Base-by-base conservation (phyloP, 1,284 basidiomycete genomes). In the Hortiboletus rubellus region DNA sequence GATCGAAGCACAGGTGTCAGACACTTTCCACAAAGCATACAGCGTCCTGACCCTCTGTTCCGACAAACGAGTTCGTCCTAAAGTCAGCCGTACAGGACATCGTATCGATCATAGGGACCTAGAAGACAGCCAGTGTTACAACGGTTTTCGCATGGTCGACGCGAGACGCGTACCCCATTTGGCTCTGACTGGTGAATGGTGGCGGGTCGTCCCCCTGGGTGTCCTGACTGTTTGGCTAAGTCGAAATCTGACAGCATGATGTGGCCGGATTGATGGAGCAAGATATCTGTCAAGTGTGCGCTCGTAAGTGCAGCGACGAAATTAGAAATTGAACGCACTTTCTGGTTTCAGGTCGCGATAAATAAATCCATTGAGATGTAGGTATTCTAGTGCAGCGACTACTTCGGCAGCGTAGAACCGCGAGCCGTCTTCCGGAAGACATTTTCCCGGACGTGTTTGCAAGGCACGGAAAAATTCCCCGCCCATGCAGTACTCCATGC, bases 191-290 rank as follows among this genome's bases (percentile, higher is more conserved):
- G 93, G 65, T 92, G 91, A 63, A 98, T 91, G 68, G 87, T 91
- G 11, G 91, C 92, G n/a, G 96, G 95, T 61, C 91, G 85, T 55
- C 91, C 91, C 24, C 91, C 91, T 22, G 86, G 87, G 65, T 91
- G 89, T 49, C 84, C 91, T 43, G 94, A 95, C 70, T 97, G 93
- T 70, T 98, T 99, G 12, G 96, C 97, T 34, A 99, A 83, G 77
- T 99, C 97, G 77, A 99, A 99, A 77, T 99, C 97, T 46, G 96
- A 98, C 64, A 99, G 78, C 95, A 98, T 98, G 67, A 99, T 97
- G 76, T 99, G 97, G 17, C 97, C 97, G 22, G 94, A 95, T 72
- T 98, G 92, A 75, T 99, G 97, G 52, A 99, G 80, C n/a, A 99
- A 80, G 67, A 99, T 99, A 74, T 99, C 95, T 98, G 69, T 47